Percentiles rank a stretch among this genome's conserved stretches.
Evolutionary conservation across 1,284 basidiomycete genomes (phyloP).

Genomic region (Pseudozyma sp.): DNA sequence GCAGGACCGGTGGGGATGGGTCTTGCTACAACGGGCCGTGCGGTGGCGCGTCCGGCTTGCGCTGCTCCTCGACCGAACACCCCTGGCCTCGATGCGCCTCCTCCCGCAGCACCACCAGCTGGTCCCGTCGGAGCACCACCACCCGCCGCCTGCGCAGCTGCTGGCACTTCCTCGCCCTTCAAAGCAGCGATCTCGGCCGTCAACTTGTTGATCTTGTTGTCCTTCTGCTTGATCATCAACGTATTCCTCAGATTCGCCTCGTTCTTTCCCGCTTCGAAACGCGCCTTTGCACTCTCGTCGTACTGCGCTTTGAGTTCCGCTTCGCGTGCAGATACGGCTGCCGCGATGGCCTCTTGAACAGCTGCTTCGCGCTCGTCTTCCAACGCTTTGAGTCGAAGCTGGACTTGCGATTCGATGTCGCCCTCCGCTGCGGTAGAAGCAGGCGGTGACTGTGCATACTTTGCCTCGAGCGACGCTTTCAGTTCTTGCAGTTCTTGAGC

Average conservation of each 20-base stretch:
- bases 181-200: constrained; percentile 61
- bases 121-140: constrained; percentile 12
- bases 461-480: constrained; percentile 32
- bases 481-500: constrained; percentile 42
- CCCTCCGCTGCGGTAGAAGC: neutral
- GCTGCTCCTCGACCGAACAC: constrained; percentile 47
- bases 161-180: constrained; percentile 48
- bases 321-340: constrained; percentile 59
- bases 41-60: constrained; percentile 25
- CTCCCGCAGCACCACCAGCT: constrained; percentile 2
- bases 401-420: constrained; percentile 45
- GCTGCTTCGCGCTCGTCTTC: constrained; percentile 50
- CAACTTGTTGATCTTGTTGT: constrained; percentile 65
- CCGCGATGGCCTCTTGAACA: constrained; percentile 42
- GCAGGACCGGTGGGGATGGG: constrained; percentile 40
- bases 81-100: constrained; percentile 13
- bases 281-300: constrained; percentile 58
- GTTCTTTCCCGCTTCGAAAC: constrained; percentile 66
- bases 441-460: constrained; percentile 23
- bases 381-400: constrained; percentile 42
- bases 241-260: constrained; percentile 66
- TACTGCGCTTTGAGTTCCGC: constrained; percentile 57
- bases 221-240: constrained; percentile 65
- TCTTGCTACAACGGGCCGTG: constrained; percentile 12
- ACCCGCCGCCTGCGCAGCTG: neutral